Evolutionary conservation across 805 yeast species (phyloP).

Genomic region (Scheffersomyces spartinae): DNA sequence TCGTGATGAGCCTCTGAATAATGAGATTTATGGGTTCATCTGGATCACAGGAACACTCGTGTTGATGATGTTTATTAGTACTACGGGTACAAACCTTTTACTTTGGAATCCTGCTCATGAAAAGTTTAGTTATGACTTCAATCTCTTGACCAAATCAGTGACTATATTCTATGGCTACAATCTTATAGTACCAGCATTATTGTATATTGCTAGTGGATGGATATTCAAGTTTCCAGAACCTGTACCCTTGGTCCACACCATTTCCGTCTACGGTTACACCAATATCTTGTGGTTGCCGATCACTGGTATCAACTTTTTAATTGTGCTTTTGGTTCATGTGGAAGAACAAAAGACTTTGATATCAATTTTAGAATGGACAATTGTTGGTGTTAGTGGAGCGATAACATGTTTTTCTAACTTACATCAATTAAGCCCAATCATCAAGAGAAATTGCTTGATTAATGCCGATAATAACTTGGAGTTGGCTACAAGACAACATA

Average conservation of each 20-base stretch:
- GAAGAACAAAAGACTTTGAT: constrained; percentile 32
- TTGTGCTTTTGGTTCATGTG: constrained; percentile 41
- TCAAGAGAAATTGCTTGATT: constrained; percentile 22
- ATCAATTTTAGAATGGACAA: constrained; percentile 46
- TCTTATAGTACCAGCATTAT: constrained; percentile 44
- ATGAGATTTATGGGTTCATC: constrained; percentile 76
- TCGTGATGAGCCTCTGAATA: constrained; percentile 22
- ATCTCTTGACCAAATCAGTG: constrained; percentile 55
- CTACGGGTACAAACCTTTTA: constrained; percentile 58
- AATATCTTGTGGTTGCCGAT: constrained; percentile 81
- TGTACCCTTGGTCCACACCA: constrained; percentile 43
- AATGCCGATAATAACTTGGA: constrained; percentile 19
- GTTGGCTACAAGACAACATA: constrained; percentile 23
- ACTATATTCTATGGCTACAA: constrained; percentile 70
- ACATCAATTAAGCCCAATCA: constrained; percentile 31
- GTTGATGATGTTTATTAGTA: constrained; percentile 61
- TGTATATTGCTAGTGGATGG: constrained; percentile 43
- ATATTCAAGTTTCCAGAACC: constrained; percentile 38
- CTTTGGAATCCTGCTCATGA: constrained; percentile 36
- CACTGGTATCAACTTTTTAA: constrained; percentile 45
- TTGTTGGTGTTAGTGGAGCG: constrained; percentile 48
- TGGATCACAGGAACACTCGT: constrained; percentile 86
- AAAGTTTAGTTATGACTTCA: constrained; percentile 48
- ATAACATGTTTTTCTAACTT: constrained; percentile 48
- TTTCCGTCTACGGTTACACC: constrained; percentile 79